Base-by-base conservation (phyloP, 768 basidiomycete genomes). In the Leccinellum rugosiceps region DNA sequence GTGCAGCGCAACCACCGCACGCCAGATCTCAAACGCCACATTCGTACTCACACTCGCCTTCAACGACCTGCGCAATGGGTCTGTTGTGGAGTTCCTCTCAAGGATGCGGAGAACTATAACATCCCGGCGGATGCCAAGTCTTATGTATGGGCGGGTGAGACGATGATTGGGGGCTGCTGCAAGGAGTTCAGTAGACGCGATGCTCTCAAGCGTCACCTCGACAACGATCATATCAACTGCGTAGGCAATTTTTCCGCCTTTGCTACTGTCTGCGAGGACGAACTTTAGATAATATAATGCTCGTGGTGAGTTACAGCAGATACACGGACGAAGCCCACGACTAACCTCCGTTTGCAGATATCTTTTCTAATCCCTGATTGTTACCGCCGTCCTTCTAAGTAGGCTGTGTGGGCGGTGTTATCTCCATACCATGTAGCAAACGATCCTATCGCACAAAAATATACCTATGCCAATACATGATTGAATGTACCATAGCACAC, bases 21-120 rank as follows among this genome's bases (percentile, higher is more conserved):
- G 30, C 83, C 84, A 10, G 85, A 87, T 63, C 80, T 82, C 65
- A 79, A 78, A 66, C 79, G 85, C 23, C 85, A 87, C 65, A 65
- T 86, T 44, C 74, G 70, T 45, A 83, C 83, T 2, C 85, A 85
- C 50, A 74, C 74, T 31, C 75, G 73, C 50, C 66, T 66, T 47
- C 58, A 64, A 45, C 68, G 73, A 8, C 73, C 73, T 26, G 69
- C 73, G 6, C 73, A 68, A 43, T 76, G 74, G 73, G 66, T 76
- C 11, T 76, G 75, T 55, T 75, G 72, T n/a, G 75, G 75, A 11
- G 59, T 76, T 6, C 65, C 69, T 30, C 8, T 68, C 6, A 57
- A 65, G 47, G 66, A 71, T 8, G 71, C 71, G 26, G 26, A 50
- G 23, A 21, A 57, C 10, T 65, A 71, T 41, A 48, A 55, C 4